phyloP scores from a whole-genome alignment of 2,329 filamentous ascomycete species.

The Mycosphaerella arachidis region DNA sequence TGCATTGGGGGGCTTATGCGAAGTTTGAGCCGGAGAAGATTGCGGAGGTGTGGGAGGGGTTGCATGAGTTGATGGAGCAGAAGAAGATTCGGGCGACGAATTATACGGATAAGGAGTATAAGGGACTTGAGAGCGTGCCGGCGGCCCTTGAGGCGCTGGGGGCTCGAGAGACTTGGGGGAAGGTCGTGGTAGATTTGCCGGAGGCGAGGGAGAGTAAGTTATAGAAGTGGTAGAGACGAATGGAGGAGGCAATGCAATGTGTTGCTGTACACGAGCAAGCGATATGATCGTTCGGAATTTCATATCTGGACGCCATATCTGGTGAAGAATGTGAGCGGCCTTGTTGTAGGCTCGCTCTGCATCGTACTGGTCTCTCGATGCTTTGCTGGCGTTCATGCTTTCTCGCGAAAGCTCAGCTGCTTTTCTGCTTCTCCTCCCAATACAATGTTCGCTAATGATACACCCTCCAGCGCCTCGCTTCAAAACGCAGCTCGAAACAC shows the following conservation, averaged over 20 bases:
- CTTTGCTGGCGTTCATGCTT: not conserved
- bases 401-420: not conserved
- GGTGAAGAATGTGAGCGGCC: not conserved
- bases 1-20: conserved; percentile 88
- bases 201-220: conserved; percentile 53
- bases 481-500: not conserved
- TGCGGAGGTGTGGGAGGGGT: conserved; percentile 71
- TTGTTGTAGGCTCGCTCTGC: not conserved
- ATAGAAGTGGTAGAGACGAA: conserved; percentile 14
- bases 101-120: conserved; percentile 76
- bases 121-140: conserved; percentile 74
- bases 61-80: conserved; percentile 70
- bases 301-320: not conserved
- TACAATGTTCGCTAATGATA: not conserved
- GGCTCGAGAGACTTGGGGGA: conserved; percentile 84
- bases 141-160: conserved; percentile 73
- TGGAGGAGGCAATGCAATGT: not conserved
- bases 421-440: not conserved
- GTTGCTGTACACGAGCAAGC: not conserved
- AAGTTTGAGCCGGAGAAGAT: conserved; percentile 67
- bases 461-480: conserved; percentile 14
- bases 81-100: conserved; percentile 79
- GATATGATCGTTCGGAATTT: not conserved
- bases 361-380: not conserved
- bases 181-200: conserved; percentile 84